Conservation (phyloP, 495 filamentous ascomycete genomes). For the Hypoxylon lienhwacheense region DNA sequence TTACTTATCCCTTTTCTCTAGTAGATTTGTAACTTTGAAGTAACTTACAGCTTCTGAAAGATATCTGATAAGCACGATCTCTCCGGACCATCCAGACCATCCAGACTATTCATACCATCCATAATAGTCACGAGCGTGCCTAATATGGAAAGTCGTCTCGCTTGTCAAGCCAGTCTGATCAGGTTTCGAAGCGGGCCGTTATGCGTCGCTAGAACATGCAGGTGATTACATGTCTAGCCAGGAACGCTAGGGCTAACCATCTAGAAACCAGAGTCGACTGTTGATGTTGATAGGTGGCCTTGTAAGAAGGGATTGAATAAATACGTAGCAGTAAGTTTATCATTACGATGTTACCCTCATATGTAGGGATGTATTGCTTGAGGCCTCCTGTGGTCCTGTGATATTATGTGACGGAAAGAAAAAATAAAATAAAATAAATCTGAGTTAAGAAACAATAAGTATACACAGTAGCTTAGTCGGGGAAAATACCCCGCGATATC, state of each 20-base stretch:
- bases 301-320: neutral
- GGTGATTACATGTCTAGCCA: slow-evolving; percentile 17
- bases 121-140: neutral
- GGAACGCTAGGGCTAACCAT: slow-evolving; percentile 17
- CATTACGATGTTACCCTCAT: no score
- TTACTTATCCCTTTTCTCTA: neutral
- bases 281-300: no score
- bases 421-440: no score
- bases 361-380: no score
- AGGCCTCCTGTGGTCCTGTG: no score
- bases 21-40: no score
- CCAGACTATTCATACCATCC: neutral
- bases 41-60: no score
- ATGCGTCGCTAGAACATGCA: slow-evolving; percentile 17
- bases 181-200: slow-evolving; percentile 26
- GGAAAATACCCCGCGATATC: slow-evolving; percentile 25
- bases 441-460: no score
- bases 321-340: neutral
- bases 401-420: no score
- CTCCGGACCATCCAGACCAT: no score
- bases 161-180: neutral
- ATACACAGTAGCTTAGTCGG: no score
- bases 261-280: neutral
- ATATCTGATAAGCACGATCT: no score
- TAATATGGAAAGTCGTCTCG: slow-evolving; percentile 3